Percentiles rank a stretch among this genome's conserved stretches.
Evolutionary conservation across 345 rosid genomes (phyloP).

Genomic region (Gossypium australe): DNA sequence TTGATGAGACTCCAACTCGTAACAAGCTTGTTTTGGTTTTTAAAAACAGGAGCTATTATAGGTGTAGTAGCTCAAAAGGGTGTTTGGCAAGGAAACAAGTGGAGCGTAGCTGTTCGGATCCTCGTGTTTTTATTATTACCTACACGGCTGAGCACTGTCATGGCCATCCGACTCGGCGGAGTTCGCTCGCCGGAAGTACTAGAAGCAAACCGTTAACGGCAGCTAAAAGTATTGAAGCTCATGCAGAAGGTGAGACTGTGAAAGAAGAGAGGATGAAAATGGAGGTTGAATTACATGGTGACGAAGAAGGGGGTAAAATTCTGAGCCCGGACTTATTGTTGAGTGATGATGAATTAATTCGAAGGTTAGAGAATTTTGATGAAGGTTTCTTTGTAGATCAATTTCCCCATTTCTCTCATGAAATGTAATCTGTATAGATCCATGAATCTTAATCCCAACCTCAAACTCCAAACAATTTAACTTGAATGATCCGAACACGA

Average conservation of each 20-base stretch:
- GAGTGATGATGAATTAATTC: constrained; percentile 27
- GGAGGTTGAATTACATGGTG: constrained; percentile 10
- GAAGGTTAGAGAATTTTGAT: constrained; percentile 32
- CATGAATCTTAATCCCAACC: too few species aligned
- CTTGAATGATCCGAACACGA: too few species aligned
- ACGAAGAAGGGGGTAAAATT: constrained; percentile 8
- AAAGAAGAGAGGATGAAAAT: constrained; percentile 15
- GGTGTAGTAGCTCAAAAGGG: constrained; percentile 76
- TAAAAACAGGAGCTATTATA: constrained; percentile 62
- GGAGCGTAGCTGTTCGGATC: constrained; percentile 52
- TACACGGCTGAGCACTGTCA: constrained; percentile 74
- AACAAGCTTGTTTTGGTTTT: too few species aligned
- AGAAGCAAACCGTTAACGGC: constrained; percentile 32
- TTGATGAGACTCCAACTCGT: too few species aligned
- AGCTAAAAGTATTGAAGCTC: constrained; percentile 1
- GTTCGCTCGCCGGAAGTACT: constrained; percentile 61
- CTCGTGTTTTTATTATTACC: constrained; percentile 45
- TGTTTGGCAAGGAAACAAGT: constrained; percentile 80
- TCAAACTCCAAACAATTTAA: too few species aligned
- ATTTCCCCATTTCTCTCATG: constrained; percentile 6
- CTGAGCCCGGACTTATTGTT: constrained; percentile 25
- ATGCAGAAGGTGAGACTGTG: constrained; percentile 13
- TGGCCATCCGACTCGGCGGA: constrained; percentile 55
- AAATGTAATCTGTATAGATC: neutral
- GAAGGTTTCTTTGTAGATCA: constrained; percentile 18